Evolutionary conservation across 2,329 filamentous ascomycete species (phyloP).

Genomic region (Aureobasidium pullulans): DNA sequence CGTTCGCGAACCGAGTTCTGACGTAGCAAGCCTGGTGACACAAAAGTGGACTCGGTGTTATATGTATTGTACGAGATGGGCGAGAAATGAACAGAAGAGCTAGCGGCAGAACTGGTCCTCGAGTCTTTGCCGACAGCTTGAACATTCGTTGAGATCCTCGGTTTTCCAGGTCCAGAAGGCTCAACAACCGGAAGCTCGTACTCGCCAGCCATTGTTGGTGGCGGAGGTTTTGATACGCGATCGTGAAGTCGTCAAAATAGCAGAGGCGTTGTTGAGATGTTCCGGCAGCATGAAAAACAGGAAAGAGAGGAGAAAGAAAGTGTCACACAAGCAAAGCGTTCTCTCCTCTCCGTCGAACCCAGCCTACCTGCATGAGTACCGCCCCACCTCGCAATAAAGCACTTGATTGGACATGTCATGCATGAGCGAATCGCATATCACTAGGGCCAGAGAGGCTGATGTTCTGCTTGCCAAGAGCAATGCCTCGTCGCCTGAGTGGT

Average conservation of each 20-base stretch:
- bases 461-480: neutral
- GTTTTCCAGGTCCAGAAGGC: neutral
- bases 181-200: slow-evolving; percentile 8
- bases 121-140: neutral
- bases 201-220: neutral
- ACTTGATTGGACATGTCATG: neutral
- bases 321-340: neutral
- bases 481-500: slow-evolving; percentile 10
- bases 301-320: neutral
- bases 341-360: neutral
- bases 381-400: neutral
- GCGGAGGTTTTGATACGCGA: neutral
- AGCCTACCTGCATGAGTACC: neutral
- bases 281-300: neutral
- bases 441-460: neutral
- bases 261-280: neutral
- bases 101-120: neutral
- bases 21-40: slow-evolving; percentile 13
- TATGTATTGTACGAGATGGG: slow-evolving; percentile 2
- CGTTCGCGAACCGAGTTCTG: slow-evolving; percentile 14
- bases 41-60: slow-evolving; percentile 10
- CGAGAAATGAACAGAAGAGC: slow-evolving; percentile 5
- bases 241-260: neutral
- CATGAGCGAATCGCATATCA: neutral
- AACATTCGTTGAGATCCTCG: slow-evolving; percentile 1